Evolutionary conservation across 2,329 filamentous ascomycete species (phyloP).

Genomic region (Pyrenochaeta sp.): DNA sequence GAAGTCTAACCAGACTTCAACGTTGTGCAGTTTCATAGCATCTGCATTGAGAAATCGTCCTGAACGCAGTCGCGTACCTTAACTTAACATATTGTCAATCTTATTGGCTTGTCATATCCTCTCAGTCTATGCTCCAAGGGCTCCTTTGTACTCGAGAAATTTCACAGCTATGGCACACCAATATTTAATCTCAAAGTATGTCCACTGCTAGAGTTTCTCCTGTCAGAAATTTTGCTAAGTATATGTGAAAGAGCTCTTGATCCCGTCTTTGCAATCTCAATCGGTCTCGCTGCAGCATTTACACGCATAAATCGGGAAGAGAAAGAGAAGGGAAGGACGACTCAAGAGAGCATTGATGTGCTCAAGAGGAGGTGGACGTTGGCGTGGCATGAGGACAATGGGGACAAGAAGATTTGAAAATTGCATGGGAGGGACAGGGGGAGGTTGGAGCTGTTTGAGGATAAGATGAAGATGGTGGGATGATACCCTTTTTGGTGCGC

Average conservation of each 20-base stretch:
- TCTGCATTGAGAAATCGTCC: no score
- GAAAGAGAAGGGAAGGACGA: conserved; percentile 54
- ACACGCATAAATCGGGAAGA: conserved; percentile 55
- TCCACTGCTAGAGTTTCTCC: neutral
- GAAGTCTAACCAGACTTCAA: conserved; percentile 27
- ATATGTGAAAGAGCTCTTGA: conserved; percentile 51
- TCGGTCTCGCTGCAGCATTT: conserved; percentile 54
- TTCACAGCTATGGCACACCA: conserved; percentile 39
- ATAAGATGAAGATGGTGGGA: neutral
- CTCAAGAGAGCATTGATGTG: conserved; percentile 48
- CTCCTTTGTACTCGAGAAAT: neutral
- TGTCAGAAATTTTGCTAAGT: neutral
- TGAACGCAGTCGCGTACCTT: no score
- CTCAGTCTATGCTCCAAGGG: neutral
- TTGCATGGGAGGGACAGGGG: neutral
- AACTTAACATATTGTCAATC: no score
- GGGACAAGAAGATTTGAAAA: conserved; percentile 6
- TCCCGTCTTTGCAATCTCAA: conserved; percentile 58
- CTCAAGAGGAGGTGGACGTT: conserved; percentile 49
- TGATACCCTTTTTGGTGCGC: neutral
- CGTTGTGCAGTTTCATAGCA: no score
- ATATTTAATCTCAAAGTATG: conserved; percentile 56
- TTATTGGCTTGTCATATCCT: no score
- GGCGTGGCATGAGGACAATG: conserved; percentile 33
- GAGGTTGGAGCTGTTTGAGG: neutral